Evolutionary conservation across 208 protist species (phyloP).

Genomic region (Leishmania lainsoni): DNA sequence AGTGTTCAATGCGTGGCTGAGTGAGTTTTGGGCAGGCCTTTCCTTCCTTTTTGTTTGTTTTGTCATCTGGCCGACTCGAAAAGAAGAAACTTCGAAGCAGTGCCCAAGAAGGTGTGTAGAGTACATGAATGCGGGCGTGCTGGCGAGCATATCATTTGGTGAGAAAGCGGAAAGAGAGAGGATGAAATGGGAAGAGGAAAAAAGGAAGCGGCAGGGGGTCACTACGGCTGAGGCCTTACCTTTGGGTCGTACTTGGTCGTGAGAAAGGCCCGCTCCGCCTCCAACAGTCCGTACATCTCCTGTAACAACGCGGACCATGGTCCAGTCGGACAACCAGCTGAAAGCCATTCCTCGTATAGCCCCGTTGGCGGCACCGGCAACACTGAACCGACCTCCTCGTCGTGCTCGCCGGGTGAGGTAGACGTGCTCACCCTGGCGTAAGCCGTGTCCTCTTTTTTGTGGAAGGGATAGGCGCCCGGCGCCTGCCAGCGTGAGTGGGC

Average conservation of each 20-base stretch:
- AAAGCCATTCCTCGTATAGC: conserved; percentile 63
- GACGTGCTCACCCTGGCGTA: not conserved
- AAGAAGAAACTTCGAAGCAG: not conserved
- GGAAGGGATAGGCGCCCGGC: conserved; percentile 11
- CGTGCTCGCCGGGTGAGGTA: not conserved
- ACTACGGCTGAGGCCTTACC: not conserved
- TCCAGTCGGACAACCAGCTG: conserved; percentile 48
- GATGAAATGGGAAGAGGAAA: not conserved
- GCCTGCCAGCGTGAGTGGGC: conserved; percentile 23
- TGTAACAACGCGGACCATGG: conserved; percentile 57
- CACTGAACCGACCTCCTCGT: conserved; percentile 12
- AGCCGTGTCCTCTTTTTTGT: not conserved
- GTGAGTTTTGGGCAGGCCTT: not conserved
- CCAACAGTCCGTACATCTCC: conserved; percentile 61
- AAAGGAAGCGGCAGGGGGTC: not conserved
- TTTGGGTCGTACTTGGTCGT: conserved; percentile 53
- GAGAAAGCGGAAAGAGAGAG: not conserved
- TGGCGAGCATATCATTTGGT: too few species aligned
- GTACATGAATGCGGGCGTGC: not conserved
- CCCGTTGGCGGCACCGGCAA: conserved; percentile 18
- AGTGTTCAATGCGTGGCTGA: not conserved
- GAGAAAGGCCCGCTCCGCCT: conserved; percentile 52
- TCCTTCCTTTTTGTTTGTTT: not conserved
- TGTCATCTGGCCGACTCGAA: too few species aligned
- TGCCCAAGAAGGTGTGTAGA: not conserved